phyloP scores from a whole-genome alignment of 768 basidiomycete species.

The Phlegmacium glaucopus region DNA sequence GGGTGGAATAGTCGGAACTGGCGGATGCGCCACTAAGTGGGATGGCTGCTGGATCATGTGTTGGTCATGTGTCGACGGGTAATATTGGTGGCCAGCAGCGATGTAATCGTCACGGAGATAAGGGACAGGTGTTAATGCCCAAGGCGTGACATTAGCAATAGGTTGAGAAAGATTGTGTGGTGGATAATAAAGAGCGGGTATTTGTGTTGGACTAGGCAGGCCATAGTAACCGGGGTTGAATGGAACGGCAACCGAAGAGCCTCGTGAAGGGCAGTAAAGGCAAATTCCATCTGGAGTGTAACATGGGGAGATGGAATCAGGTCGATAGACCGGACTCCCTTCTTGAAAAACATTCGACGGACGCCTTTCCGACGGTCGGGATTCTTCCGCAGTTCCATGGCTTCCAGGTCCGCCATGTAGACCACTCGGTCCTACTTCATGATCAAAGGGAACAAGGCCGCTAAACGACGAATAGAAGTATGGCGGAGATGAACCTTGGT shows the following conservation, averaged over 20 bases:
- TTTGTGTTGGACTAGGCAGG: constrained; percentile 6
- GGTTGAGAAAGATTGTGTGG: constrained; percentile 5
- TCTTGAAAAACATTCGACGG: constrained; percentile 4
- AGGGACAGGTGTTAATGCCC: constrained; percentile 1
- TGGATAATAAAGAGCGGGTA: constrained; percentile 6
- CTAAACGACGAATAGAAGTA: constrained; percentile 31
- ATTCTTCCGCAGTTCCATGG: not conserved
- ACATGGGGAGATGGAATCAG: constrained; percentile 7
- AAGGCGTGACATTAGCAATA: constrained; percentile 1
- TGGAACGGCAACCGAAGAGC: constrained; percentile 2
- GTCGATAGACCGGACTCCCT: constrained; percentile 15
- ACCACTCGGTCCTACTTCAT: not conserved
- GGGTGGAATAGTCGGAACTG: not conserved
- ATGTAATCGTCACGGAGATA: not conserved
- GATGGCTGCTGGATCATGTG: not conserved
- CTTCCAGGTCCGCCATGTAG: no score
- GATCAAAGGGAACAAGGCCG: not conserved
- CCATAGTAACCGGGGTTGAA: constrained; percentile 4
- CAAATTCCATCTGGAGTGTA: constrained; percentile 18
- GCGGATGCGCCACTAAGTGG: not conserved
- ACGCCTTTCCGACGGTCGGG: not conserved
- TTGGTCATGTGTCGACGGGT: not conserved
- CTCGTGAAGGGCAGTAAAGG: constrained; percentile 30
- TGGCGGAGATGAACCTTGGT: constrained; percentile 25
- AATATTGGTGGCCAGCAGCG: constrained; percentile 4